These are phyloP conservation scores for Leccinum variicolor DNA, from an alignment of 768 basidiomycete species.

Conservation along the genomic window DNA sequence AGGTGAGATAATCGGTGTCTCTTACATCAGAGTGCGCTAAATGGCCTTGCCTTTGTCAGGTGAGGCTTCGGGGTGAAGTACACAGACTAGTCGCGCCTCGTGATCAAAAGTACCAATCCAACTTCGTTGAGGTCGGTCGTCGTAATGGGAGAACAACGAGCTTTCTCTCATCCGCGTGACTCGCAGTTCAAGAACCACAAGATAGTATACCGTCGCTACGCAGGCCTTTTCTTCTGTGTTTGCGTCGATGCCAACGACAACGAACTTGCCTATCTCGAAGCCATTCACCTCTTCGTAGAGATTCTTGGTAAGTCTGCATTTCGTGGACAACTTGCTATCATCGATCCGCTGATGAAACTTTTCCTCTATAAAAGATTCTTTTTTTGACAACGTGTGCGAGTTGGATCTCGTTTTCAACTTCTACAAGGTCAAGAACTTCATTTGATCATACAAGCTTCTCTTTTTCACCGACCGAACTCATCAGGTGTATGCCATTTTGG, in stretches of 20 bases:
- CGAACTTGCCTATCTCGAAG: slow-evolving; percentile 94
- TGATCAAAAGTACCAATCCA: slow-evolving; percentile 98
- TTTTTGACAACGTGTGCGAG: slow-evolving; percentile 99
- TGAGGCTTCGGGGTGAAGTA: slow-evolving; percentile 92
- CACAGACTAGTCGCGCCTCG: slow-evolving; percentile 93
- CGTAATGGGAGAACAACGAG: background rate
- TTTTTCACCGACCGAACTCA: background rate
- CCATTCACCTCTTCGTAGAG: slow-evolving; percentile 97
- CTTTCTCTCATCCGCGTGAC: slow-evolving; percentile 5
- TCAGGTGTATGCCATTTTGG: slow-evolving; percentile 95
- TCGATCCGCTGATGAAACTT: background rate
- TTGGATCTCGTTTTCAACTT: slow-evolving; percentile 98
- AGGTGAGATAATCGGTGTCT: slow-evolving; percentile 47
- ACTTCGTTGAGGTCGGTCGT: slow-evolving; percentile 91
- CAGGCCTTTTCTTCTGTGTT: slow-evolving; percentile 95
- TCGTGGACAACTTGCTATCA: background rate
- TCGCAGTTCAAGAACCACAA: slow-evolving; percentile 94
- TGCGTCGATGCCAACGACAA: slow-evolving; percentile 99
- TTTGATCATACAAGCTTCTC: background rate
- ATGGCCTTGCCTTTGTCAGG: slow-evolving; percentile 41
- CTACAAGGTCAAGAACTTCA: slow-evolving; percentile 65
- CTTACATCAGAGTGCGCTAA: background rate
- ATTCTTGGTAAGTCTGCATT: slow-evolving; percentile 68
- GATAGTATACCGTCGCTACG: slow-evolving; percentile 94
- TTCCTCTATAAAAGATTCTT: slow-evolving; percentile 61